Conservation (phyloP, 2,329 filamentous ascomycete genomes). For the Exophiala phaeomuriformis region DNA sequence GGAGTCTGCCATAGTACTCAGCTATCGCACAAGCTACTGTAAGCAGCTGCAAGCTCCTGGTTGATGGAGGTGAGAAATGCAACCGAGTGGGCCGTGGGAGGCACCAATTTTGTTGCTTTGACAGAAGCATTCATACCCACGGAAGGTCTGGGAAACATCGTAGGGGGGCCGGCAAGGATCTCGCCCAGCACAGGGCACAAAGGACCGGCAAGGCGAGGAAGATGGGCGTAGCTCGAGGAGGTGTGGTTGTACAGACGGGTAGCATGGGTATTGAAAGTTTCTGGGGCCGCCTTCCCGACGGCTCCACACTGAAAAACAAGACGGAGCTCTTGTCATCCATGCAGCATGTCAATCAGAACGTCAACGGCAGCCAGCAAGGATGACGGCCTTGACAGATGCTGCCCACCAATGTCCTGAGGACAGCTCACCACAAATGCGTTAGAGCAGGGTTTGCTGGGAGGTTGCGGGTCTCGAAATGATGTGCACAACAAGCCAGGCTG, state of each 20-base stretch:
- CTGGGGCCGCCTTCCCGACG: not conserved
- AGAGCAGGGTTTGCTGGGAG: not conserved
- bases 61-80: not conserved
- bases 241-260: not conserved
- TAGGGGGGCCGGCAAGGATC: not conserved
- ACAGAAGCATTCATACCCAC: not conserved
- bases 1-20: not conserved
- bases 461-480: not conserved
- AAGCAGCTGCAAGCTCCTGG: not conserved
- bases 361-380: not conserved
- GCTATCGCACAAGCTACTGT: not conserved
- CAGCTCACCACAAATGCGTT: constrained; percentile 13
- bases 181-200: not conserved
- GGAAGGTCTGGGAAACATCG: not conserved
- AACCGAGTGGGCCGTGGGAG: not conserved
- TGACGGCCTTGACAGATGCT: not conserved
- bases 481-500: not conserved
- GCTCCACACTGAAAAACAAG: not conserved
- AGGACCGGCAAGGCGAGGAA: not conserved
- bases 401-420: constrained; percentile 12
- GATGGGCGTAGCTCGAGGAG: not conserved
- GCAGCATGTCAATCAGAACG: not conserved
- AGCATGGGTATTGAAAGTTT: not conserved
- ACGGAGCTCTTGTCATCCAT: not conserved
- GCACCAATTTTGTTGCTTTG: not conserved